Conservation (phyloP, 2,329 filamentous ascomycete species). For the Venturia pyrina region DNA sequence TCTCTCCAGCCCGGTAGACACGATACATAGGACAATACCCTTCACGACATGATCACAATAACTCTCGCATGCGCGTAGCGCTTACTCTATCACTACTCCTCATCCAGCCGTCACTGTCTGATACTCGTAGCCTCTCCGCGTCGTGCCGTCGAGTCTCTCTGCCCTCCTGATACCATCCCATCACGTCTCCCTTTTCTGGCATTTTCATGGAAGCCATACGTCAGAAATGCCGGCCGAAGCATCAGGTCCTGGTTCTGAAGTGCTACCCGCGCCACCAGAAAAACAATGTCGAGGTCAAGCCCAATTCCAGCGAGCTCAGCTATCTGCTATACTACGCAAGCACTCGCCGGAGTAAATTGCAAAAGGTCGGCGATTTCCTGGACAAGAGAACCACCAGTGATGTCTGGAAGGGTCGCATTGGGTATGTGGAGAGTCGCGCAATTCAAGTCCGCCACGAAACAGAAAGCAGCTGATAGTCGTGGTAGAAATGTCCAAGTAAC, state of each 20-base stretch:
- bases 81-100: not conserved
- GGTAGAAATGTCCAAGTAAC: conserved; percentile 85
- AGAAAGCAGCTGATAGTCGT: not conserved
- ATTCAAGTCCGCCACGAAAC: not conserved
- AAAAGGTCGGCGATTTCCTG: conserved; percentile 89
- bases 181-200: not conserved
- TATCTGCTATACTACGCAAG: conserved; percentile 96
- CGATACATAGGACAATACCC: not conserved
- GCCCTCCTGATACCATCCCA: not conserved
- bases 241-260: conserved; percentile 91
- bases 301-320: conserved; percentile 92
- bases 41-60: not conserved
- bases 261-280: conserved; percentile 93
- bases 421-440: conserved; percentile 43
- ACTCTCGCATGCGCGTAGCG: not conserved
- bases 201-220: conserved; percentile 45
- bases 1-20: not conserved
- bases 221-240: conserved; percentile 71
- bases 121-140: not conserved
- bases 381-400: conserved; percentile 90
- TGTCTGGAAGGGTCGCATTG: conserved; percentile 79
- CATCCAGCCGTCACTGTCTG: not conserved
- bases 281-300: conserved; percentile 77
- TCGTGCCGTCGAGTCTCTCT: not conserved
- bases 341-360: conserved; percentile 86